phyloP scores from a whole-genome alignment of 2,329 filamentous ascomycete genomes.

The Neopestalotiopsis sp. region DNA sequence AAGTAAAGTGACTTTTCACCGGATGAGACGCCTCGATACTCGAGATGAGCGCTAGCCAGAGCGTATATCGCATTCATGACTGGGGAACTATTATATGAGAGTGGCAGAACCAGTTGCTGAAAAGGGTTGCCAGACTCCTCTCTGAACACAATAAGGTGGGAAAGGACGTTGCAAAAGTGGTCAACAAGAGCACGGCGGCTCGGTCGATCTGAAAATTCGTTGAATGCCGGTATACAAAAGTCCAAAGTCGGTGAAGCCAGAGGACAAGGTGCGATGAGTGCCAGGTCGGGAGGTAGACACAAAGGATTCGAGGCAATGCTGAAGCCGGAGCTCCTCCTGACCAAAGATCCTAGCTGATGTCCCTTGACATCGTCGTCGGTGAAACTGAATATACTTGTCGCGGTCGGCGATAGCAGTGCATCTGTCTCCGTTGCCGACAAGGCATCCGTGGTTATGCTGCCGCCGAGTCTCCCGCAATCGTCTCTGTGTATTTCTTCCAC shows the following conservation, averaged over 20 bases:
- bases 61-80: slow-evolving; percentile 87
- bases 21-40: slow-evolving; percentile 63
- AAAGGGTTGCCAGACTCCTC: slow-evolving; percentile 69
- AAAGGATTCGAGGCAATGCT: slow-evolving; percentile 29
- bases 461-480: slow-evolving; percentile 29
- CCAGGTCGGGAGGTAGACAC: slow-evolving; percentile 42
- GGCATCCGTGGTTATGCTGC: slow-evolving; percentile 22
- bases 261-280: slow-evolving; percentile 47
- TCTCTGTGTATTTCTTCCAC: slow-evolving; percentile 26
- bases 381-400: slow-evolving; percentile 35
- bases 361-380: slow-evolving; percentile 24
- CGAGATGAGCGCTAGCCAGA: slow-evolving; percentile 81
- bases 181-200: slow-evolving; percentile 63
- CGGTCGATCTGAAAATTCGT: slow-evolving; percentile 60
- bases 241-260: slow-evolving; percentile 51
- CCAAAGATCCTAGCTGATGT: slow-evolving; percentile 23
- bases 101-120: slow-evolving; percentile 65
- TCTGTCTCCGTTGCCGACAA: slow-evolving; percentile 22
- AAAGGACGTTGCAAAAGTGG: slow-evolving; percentile 69
- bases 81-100: slow-evolving; percentile 59
- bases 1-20: slow-evolving; percentile 63
- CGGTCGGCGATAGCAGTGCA: slow-evolving; percentile 12
- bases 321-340: slow-evolving; percentile 28
- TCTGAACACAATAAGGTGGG: slow-evolving; percentile 68
- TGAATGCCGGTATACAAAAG: slow-evolving; percentile 58